Evolutionary conservation across 768 basidiomycete genomes (phyloP).

Genomic region (Lentinula edodes): DNA sequence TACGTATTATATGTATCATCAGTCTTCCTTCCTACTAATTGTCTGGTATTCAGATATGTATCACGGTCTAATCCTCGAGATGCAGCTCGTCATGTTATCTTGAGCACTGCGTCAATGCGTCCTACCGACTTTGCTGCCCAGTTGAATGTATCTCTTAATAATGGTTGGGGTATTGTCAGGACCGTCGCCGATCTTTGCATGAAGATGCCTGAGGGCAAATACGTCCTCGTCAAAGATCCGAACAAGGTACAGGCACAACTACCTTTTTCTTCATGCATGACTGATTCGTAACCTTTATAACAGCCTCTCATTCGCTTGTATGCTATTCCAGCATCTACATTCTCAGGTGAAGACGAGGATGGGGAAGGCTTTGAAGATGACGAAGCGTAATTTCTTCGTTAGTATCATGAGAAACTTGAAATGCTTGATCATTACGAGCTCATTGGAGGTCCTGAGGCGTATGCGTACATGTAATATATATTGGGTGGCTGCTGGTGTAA

Average conservation of each 20-base stretch:
- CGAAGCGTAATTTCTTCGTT: not conserved
- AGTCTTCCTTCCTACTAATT: not conserved
- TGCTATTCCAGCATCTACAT: slow-evolving; percentile 83
- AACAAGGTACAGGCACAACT: slow-evolving; percentile 63
- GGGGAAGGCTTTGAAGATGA: slow-evolving; percentile 32
- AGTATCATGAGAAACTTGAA: too few species aligned
- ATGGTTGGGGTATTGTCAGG: slow-evolving; percentile 98
- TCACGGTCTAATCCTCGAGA: slow-evolving; percentile 93
- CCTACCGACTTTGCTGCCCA: slow-evolving; percentile 92
- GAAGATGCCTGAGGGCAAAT: slow-evolving; percentile 98
- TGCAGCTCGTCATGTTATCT: slow-evolving; percentile 90
- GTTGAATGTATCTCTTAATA: slow-evolving; percentile 90
- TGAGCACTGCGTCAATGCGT: slow-evolving; percentile 92
- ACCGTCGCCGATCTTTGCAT: slow-evolving; percentile 91
- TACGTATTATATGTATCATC: slow-evolving; percentile 30
- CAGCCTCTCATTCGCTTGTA: slow-evolving; percentile 94
- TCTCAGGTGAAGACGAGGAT: slow-evolving; percentile 79
- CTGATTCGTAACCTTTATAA: slow-evolving; percentile 13
- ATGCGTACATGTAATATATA: too few species aligned
- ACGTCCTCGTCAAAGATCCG: slow-evolving; percentile 94
- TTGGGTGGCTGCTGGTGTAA: too few species aligned
- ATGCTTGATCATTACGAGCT: too few species aligned
- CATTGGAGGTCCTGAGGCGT: too few species aligned
- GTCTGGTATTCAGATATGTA: slow-evolving; percentile 63
- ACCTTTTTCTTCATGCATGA: not conserved